Conservation (phyloP, 148 eudicot genomes). For the Rhododendron simsii region DNA sequence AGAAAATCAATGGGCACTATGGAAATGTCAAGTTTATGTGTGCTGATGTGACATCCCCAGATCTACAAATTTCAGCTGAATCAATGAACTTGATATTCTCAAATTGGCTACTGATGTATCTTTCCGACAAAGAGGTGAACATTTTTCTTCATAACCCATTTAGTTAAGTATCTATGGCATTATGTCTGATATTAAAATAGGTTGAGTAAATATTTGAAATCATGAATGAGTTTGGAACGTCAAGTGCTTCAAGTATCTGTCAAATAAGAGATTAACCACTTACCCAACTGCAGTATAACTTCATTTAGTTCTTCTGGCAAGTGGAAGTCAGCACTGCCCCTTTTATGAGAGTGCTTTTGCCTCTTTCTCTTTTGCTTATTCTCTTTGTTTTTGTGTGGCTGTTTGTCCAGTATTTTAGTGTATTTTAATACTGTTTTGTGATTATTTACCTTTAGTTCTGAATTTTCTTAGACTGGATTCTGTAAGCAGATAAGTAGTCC, state of each 20-base stretch:
- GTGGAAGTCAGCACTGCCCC: not conserved
- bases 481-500: not conserved
- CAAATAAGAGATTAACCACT: not conserved
- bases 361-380: not conserved
- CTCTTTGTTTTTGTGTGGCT: not conserved
- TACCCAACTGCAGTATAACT: not conserved
- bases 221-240: not conserved
- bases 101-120: slow-evolving; percentile 98
- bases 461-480: not conserved
- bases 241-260: not conserved
- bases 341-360: not conserved
- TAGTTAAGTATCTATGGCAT: not conserved
- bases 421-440: not conserved
- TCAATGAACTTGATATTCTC: slow-evolving; percentile 87
- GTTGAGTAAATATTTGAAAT: not conserved
- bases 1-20: slow-evolving; percentile 65
- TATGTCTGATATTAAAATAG: not conserved
- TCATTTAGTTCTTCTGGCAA: not conserved
- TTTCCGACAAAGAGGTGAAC: slow-evolving; percentile 82
- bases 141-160: not conserved
- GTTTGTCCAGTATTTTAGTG: not conserved
- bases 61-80: slow-evolving; percentile 53
- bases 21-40: slow-evolving; percentile 90
- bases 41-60: slow-evolving; percentile 94
- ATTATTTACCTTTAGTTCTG: not conserved